A percentile compares a stretch with the other conserved stretches of the same genome.
phyloP scores from a whole-genome alignment of 2,329 filamentous ascomycete genomes.

The Neurospora sp. region DNA sequence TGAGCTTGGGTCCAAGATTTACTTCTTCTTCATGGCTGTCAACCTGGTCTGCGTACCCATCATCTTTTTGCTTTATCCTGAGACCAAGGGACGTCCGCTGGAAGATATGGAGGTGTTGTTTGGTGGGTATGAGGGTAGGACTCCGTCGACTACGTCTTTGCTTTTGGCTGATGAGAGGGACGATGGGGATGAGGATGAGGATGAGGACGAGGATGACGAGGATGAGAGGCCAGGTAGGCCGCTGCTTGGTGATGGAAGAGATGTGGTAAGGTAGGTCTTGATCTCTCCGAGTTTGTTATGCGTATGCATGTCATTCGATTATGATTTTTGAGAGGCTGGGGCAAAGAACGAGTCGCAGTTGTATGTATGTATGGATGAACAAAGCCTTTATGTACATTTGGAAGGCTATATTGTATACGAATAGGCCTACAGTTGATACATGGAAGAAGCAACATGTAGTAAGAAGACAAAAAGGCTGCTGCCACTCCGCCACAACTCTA shows the following conservation, averaged over 20 bases:
- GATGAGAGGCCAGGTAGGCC: background rate
- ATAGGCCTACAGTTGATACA: background rate
- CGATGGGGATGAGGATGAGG: background rate
- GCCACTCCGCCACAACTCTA: background rate
- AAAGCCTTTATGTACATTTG: background rate
- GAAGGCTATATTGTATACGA: background rate
- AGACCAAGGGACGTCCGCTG: constrained; percentile 31
- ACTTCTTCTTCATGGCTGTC: constrained; percentile 48
- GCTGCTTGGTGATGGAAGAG: background rate
- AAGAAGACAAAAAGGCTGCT: background rate
- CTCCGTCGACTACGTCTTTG: background rate
- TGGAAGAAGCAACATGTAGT: background rate
- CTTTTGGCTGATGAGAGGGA: background rate
- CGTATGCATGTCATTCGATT: background rate
- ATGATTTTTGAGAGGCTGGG: background rate
- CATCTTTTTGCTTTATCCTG: constrained; percentile 33
- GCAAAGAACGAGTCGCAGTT: background rate
- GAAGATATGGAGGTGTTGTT: constrained; percentile 38
- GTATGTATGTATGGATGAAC: background rate
- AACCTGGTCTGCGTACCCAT: constrained; percentile 38
- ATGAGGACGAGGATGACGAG: background rate
- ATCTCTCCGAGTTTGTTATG: background rate
- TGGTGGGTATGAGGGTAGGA: constrained; percentile 7
- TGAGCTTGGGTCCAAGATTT: constrained; percentile 39
- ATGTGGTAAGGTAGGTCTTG: background rate